Conservation (phyloP, 306 rosid species). For the Herpetospermum pedunculosum region DNA sequence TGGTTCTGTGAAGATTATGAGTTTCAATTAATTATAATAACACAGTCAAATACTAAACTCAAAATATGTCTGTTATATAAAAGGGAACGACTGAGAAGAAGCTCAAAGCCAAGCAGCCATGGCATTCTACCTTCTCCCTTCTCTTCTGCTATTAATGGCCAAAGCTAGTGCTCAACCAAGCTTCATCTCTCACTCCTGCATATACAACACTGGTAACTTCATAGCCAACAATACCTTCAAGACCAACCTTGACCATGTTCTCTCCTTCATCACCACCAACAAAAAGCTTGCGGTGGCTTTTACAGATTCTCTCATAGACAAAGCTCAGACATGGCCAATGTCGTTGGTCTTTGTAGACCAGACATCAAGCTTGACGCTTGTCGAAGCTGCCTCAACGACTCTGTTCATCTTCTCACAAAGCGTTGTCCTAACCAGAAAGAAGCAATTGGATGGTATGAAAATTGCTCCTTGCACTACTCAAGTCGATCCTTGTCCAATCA, state of each 20-base stretch:
- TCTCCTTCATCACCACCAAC: neutral
- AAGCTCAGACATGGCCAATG: neutral
- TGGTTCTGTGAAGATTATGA: neutral
- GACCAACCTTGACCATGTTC: neutral
- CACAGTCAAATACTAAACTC: neutral
- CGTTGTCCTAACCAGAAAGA: constrained; percentile 37
- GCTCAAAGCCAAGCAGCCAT: neutral
- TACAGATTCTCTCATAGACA: constrained; percentile 4
- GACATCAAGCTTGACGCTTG: constrained; percentile 26
- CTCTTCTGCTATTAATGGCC: neutral
- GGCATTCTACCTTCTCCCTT: neutral
- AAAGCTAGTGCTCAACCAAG: neutral
- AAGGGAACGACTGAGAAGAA: neutral
- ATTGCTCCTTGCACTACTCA: constrained; percentile 34
- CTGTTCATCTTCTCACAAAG: constrained; percentile 9
- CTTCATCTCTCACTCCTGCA: neutral
- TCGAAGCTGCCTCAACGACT: constrained; percentile 25
- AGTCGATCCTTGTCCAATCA: constrained; percentile 11
- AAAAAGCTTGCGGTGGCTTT: neutral
- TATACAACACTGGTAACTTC: neutral
- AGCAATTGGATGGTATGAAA: constrained; percentile 27
- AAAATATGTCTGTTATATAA: neutral
- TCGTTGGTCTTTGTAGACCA: constrained; percentile 33
- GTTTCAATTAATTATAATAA: neutral
- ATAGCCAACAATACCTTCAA: neutral